Evolutionary conservation across 371 early-diverging fungal species (phyloP).

Genomic region (Thermomucor indicae-seudaticae): DNA sequence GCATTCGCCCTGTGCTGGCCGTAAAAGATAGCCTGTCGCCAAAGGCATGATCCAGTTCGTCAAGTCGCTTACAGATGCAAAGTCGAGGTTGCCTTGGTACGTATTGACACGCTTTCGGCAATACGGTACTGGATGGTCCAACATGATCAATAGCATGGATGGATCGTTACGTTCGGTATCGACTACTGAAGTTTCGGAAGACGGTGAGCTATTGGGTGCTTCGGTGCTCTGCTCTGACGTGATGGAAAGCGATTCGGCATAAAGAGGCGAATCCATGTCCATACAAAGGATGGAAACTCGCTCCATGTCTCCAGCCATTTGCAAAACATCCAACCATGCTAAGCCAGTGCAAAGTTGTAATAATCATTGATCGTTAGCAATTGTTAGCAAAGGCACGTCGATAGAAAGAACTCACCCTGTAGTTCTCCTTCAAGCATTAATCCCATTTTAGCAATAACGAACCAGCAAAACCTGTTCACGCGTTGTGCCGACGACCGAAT

Average conservation of each 20-base stretch:
- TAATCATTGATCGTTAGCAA: too few relatives aligned
- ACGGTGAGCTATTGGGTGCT: not conserved
- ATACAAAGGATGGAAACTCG: conserved; percentile 45
- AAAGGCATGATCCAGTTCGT: conserved; percentile 53
- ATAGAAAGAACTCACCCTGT: conserved; percentile 11
- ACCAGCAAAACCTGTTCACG: conserved; percentile 18
- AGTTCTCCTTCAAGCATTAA: conserved; percentile 34
- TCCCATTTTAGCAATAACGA: conserved; percentile 34
- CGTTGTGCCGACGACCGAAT: conserved; percentile 19
- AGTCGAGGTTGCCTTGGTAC: conserved; percentile 18
- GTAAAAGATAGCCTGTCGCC: conserved; percentile 55
- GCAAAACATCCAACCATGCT: conserved; percentile 29
- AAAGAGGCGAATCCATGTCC: conserved; percentile 46
- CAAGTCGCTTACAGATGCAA: conserved; percentile 16
- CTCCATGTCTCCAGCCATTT: conserved; percentile 13
- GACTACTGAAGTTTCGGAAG: not conserved
- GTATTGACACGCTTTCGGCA: conserved; percentile 39
- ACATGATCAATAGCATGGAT: conserved; percentile 20
- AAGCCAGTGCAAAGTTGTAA: not conserved
- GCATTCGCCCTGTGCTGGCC: too few relatives aligned
- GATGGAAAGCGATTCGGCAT: conserved; percentile 12
- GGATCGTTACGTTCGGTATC: not conserved
- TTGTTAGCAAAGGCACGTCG: too few relatives aligned
- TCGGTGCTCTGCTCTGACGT: not conserved
- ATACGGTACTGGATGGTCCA: conserved; percentile 56